These are phyloP conservation scores for Daldinia vernicosa DNA, from an alignment of 495 filamentous ascomycete species.

Conservation along the genomic window DNA sequence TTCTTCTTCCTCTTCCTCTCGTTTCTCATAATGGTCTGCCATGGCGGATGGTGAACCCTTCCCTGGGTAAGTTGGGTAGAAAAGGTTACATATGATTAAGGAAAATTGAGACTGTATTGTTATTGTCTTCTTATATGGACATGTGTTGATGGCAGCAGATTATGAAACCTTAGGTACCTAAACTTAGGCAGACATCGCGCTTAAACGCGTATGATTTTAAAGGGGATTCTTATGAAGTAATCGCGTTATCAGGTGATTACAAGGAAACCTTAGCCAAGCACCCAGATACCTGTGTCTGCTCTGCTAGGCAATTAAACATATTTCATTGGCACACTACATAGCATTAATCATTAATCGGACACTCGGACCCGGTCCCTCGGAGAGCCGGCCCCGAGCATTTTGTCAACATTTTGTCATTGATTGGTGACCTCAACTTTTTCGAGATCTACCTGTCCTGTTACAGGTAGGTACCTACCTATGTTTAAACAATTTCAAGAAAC, in stretches of 20 bases:
- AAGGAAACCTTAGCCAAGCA: neutral
- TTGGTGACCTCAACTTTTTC: conserved; percentile 15
- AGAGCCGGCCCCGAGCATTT: conserved; percentile 18
- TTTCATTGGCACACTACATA: conserved; percentile 43
- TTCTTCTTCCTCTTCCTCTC: conserved; percentile 73
- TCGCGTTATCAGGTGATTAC: conserved; percentile 35
- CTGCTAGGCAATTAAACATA: conserved; percentile 38
- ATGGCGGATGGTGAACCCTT: conserved; percentile 38
- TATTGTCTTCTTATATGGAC: neutral
- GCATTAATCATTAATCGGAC: neutral
- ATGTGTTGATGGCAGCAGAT: neutral
- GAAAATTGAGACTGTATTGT: neutral
- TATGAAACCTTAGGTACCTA: neutral
- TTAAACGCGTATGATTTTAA: conserved; percentile 32
- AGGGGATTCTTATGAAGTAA: conserved; percentile 13
- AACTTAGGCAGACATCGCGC: conserved; percentile 34
- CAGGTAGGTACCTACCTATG: neutral
- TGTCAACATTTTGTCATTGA: conserved; percentile 14
- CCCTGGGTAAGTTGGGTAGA: neutral
- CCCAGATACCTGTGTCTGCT: neutral
- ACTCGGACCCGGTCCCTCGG: conserved; percentile 20
- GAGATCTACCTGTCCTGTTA: neutral
- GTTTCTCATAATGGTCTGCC: conserved; percentile 58
- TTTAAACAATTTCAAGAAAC: neutral
- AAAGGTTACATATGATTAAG: neutral